Base-by-base conservation (phyloP, 2,329 filamentous ascomycete genomes). In the Arachnopeziza araneosa region DNA sequence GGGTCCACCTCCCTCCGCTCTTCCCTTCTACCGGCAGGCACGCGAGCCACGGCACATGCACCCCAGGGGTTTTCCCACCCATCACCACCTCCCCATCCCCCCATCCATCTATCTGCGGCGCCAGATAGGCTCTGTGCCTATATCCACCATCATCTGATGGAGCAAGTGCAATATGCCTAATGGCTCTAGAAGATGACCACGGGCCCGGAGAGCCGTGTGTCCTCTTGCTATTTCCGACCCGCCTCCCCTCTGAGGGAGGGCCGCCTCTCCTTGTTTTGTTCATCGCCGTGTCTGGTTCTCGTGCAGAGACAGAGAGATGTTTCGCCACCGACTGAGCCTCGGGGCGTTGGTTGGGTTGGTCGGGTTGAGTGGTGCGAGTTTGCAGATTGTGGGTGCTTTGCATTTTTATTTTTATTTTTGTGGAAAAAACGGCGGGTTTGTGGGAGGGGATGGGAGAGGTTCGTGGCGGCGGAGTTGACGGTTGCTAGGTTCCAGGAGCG, bases 401-500 rank as follows among this genome's bases (percentile, higher is more conserved):
- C 14, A 9, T 5, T 30, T 30, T 5, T 30, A 30, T 30, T 30
- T 30, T 9, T 30, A 9, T 9, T 30, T 9, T 30, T 30, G 26
- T 4, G 26, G 9, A 30, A 5, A 9, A 9, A 30, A 30, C 5
- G 9, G 26, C 26, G 26, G 26, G 26, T 30, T 9, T 30, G 26
- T 4, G 26, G 26, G 9, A n/a, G n/a, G n/a, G n/a, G n/a, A n/a
- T n/a, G n/a, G n/a, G n/a, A n/a, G n/a, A n/a, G n/a, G n/a, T n/a
- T n/a, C n/a, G n/a, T n/a, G n/a, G n/a, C n/a, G n/a, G 50, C 8
- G 3, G 14, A 52, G n/a, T 22, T 22, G 50, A 52, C 14, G 50
- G 24, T n/a, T 22, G 22, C 24, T 52, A 70, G 68, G 54, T 72
- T 19, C 64, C 70, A 8, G 70, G 70, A 6, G 67, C 70, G 58